phyloP scores from a whole-genome alignment of 2,329 filamentous ascomycete species.

The Periconia macrospinosa region DNA sequence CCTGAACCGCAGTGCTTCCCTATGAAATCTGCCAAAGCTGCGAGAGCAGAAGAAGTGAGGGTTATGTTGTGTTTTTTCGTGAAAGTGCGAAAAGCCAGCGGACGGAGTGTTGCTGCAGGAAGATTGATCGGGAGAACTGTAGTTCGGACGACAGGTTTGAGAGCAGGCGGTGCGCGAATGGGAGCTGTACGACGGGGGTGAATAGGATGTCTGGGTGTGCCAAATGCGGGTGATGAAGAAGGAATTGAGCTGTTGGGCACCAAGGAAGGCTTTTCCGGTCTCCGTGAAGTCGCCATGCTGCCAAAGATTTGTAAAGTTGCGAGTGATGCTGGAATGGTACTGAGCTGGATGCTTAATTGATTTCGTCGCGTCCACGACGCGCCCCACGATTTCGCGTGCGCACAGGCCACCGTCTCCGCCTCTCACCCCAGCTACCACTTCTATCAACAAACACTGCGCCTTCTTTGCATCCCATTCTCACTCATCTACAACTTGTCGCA shows the following conservation, averaged over 20 bases:
- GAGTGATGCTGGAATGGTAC: background rate
- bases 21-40: slow-evolving; percentile 84
- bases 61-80: slow-evolving; percentile 98
- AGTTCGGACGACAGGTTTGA: slow-evolving; percentile 55
- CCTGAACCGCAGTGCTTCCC: slow-evolving; percentile 91
- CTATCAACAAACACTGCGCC: too few relatives aligned
- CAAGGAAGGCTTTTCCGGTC: slow-evolving; percentile 34
- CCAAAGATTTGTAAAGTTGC: slow-evolving; percentile 3
- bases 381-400: slow-evolving; percentile 19
- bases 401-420: slow-evolving; percentile 9
- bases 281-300: slow-evolving; percentile 32
- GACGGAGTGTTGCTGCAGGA: slow-evolving; percentile 81
- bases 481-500: slow-evolving; percentile 9
- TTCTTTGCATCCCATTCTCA: background rate
- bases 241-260: slow-evolving; percentile 63
- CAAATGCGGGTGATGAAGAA: slow-evolving; percentile 89
- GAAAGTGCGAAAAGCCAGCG: slow-evolving; percentile 90
- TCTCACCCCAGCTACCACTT: background rate
- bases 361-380: slow-evolving; percentile 24
- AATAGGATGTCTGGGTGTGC: slow-evolving; percentile 80
- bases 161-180: slow-evolving; percentile 48
- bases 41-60: slow-evolving; percentile 81
- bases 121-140: slow-evolving; percentile 86
- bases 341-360: background rate
- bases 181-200: slow-evolving; percentile 53